Evolutionary conservation across 2,329 filamentous ascomycete species (phyloP), one percentile per base, ranked within the genome.

Genomic region (Calonectria hongkongensis): DNA sequence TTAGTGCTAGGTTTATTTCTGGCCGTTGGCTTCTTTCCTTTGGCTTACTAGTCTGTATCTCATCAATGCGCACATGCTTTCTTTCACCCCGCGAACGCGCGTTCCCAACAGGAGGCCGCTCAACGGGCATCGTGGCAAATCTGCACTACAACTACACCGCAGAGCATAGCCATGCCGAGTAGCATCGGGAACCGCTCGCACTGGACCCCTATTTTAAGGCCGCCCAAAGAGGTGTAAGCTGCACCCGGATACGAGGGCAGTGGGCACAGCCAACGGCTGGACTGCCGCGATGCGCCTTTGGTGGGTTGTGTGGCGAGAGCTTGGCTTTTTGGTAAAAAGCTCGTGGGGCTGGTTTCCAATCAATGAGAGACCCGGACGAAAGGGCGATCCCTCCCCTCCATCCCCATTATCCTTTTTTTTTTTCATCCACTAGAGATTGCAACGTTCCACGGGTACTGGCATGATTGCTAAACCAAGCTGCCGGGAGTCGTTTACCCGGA

Each of bases 401-500:
- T 33, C 21, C 13, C 54, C 33, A 25, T 60, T 27, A 27, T 41
- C 25, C 16, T 3, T 45, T 28, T 27, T 47, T 12, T 47, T 12
- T 28, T 33, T 28, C n/a, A n/a, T 63, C 16, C 27, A 18, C 58
- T 25, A 47, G 41, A 48, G 51, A 60, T 48, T 68, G 66, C 68
- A 73, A 72, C 56, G 54, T 76, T 72, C 51, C 63, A 74, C 71
- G 50, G 72, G 60, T 64, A 67, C 58, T 45, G 67, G 66, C 43
- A 30, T 63, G 25, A 47, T 63, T 45, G 58, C 16, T 30, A 33
- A 60, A 60, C 54, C 54, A 60, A 60, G 54, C 54, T 60, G 33
- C 54, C 54, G 67, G 72, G 68, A 71, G 78, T 72, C 71, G 68
- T 68, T 72, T 73, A 71, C 70, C 72, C 60, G 65, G 70, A 33